These are phyloP conservation scores for Dalbergia cochinchinensis DNA, from an alignment of 306 rosid genomes.

Conservation along the genomic window DNA sequence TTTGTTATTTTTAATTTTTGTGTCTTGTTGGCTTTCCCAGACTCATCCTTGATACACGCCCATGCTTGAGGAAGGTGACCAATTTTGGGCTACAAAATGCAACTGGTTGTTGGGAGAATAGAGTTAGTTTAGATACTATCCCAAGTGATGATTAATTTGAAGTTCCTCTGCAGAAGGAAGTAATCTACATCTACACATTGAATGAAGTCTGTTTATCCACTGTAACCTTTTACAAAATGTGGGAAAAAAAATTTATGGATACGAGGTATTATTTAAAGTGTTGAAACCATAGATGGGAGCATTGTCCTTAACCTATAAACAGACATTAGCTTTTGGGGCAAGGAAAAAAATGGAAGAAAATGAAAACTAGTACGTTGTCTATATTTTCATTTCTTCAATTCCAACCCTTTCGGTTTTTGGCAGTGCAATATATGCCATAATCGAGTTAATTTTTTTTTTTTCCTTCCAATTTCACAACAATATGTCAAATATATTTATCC, in stretches of 20 bases:
- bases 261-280: slow-evolving; percentile 24
- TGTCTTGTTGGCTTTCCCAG: slow-evolving; percentile 34
- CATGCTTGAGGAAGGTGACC: slow-evolving; percentile 38
- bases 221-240: slow-evolving; percentile 41
- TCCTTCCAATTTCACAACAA: slow-evolving; percentile 35
- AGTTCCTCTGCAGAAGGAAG: slow-evolving; percentile 29
- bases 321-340: slow-evolving; percentile 23
- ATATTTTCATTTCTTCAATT: slow-evolving; percentile 31
- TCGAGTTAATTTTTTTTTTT: not conserved
- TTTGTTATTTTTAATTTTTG: slow-evolving; percentile 22
- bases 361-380: slow-evolving; percentile 15
- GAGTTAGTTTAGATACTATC: slow-evolving; percentile 32
- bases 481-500: slow-evolving; percentile 66
- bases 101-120: slow-evolving; percentile 32
- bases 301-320: slow-evolving; percentile 38
- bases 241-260: slow-evolving; percentile 17
- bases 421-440: slow-evolving; percentile 17
- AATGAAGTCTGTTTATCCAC: slow-evolving; percentile 45
- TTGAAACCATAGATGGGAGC: slow-evolving; percentile 35
- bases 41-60: slow-evolving; percentile 42
- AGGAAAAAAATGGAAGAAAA: slow-evolving; percentile 45
- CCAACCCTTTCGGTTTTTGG: slow-evolving; percentile 20
- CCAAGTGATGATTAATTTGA: slow-evolving; percentile 28
- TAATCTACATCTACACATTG: slow-evolving; percentile 30
- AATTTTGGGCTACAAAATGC: slow-evolving; percentile 41